Percentiles rank a stretch among this genome's conserved stretches.
Conservation (phyloP, 176 grass and related monocot genomes). For the Phyllostachys edulis region DNA sequence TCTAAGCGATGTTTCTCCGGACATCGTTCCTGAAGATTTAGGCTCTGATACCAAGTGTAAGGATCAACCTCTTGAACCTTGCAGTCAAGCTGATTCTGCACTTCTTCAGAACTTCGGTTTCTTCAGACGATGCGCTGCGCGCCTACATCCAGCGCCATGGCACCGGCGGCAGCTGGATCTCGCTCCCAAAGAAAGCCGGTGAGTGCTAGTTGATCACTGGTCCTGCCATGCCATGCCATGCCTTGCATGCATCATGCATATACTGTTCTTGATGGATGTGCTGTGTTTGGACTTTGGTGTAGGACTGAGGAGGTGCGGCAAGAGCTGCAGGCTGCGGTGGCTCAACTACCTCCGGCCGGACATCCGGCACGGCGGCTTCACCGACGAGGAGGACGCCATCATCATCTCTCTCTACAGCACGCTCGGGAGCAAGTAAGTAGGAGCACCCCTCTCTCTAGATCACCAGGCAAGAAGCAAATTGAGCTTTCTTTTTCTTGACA, state of each 20-base stretch:
- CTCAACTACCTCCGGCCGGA: constrained; percentile 90
- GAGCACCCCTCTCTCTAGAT: not conserved
- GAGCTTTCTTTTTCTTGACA: not conserved
- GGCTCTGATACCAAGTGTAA: no score
- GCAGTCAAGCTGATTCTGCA: no score
- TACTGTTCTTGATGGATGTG: not conserved
- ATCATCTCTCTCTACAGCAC: constrained; percentile 71
- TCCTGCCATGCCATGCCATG: not conserved
- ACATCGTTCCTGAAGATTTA: no score
- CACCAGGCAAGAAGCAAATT: not conserved
- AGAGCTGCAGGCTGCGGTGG: constrained; percentile 95
- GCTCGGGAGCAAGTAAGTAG: constrained; percentile 69
- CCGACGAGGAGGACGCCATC: constrained; percentile 72
- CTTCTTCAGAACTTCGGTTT: no score
- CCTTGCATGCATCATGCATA: not conserved
- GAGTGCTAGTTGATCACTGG: not conserved
- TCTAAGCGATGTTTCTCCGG: no score
- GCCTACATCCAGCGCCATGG: constrained; percentile 65
- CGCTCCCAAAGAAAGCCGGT: constrained; percentile 78
- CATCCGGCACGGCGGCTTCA: constrained; percentile 84
- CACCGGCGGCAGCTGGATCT: constrained; percentile 80
- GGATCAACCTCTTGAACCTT: no score
- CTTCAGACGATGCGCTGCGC: constrained; percentile 55
- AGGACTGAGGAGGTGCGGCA: constrained; percentile 95
- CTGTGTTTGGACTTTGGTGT: not conserved